Evolutionary conservation across 495 filamentous ascomycete genomes (phyloP).

Genomic region (Hypoxylon intermedium): DNA sequence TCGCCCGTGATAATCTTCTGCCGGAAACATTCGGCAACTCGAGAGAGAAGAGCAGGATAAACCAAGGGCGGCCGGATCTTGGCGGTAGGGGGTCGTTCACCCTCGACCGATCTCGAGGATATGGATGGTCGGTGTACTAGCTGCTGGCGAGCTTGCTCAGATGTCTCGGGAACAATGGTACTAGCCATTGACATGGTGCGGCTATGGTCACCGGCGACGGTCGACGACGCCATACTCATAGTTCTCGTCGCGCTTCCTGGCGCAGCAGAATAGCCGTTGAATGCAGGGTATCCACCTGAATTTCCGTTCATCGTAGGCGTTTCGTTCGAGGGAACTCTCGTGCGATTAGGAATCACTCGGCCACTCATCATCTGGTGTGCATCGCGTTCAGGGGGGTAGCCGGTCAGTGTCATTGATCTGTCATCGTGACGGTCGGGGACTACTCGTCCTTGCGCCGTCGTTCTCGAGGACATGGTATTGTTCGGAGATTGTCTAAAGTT

Average conservation of each 20-base stretch:
- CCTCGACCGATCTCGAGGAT: constrained; percentile 54
- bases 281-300: constrained; percentile 21
- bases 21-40: constrained; percentile 87
- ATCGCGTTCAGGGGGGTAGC: constrained; percentile 78
- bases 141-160: constrained; percentile 47
- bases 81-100: constrained; percentile 57
- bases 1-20: constrained; percentile 83
- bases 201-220: constrained; percentile 48
- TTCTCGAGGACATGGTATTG: constrained; percentile 66
- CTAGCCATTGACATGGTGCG: constrained; percentile 91
- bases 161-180: constrained; percentile 63
- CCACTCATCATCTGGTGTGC: constrained; percentile 89
- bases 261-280: constrained; percentile 37
- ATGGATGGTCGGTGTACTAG: constrained; percentile 53
- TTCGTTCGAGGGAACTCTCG: constrained; percentile 52
- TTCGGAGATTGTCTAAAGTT: constrained; percentile 81
- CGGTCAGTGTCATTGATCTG: constrained; percentile 93
- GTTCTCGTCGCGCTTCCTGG: constrained; percentile 58
- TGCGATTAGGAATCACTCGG: constrained; percentile 75
- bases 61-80: constrained; percentile 76
- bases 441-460: constrained; percentile 85
- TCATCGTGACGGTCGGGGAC: constrained; percentile 94
- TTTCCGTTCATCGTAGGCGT: constrained; percentile 27
- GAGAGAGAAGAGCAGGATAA: constrained; percentile 89
- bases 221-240: constrained; percentile 60